Evolutionary conservation across 1,284 basidiomycete genomes (phyloP).

Genomic region (Nidula niveotomentosa): DNA sequence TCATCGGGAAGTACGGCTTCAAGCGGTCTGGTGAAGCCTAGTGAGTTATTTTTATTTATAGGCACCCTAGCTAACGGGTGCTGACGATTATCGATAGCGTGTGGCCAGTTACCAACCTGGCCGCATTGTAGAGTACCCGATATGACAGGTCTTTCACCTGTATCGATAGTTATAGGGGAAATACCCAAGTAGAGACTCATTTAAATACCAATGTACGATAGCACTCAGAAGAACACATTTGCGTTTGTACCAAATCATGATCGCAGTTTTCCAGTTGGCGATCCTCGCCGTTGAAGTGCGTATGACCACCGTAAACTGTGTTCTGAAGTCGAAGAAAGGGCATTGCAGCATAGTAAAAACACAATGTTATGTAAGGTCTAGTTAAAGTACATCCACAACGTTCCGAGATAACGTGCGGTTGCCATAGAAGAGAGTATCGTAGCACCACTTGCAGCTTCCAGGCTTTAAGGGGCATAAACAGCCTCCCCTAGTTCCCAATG

Average conservation of each 20-base stretch:
- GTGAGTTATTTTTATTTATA: slow-evolving; percentile 49
- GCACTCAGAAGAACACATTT: no score
- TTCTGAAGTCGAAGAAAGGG: no score
- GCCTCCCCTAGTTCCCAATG: slow-evolving; percentile 38
- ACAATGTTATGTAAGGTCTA: no score
- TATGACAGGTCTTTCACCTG: no score
- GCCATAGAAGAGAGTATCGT: slow-evolving; percentile 5
- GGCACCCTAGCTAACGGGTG: background rate
- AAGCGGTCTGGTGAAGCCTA: slow-evolving; percentile 68
- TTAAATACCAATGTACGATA: background rate
- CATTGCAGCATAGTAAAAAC: no score
- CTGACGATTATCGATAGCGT: slow-evolving; percentile 27
- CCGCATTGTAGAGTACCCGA: slow-evolving; percentile 33
- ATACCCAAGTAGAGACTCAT: slow-evolving; percentile 8
- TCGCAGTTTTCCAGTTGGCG: no score
- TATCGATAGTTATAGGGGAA: slow-evolving; percentile 7
- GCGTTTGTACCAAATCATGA: no score
- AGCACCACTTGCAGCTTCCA: background rate
- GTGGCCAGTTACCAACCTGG: slow-evolving; percentile 51
- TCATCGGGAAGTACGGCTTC: slow-evolving; percentile 79
- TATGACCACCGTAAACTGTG: no score
- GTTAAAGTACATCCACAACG: no score
- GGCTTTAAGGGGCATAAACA: slow-evolving; percentile 56
- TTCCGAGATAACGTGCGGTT: background rate
- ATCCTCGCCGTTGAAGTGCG: no score